Evolutionary conservation across 192 early-diverging fungal genomes (phyloP).

Genomic region (Gigaspora rosea): DNA sequence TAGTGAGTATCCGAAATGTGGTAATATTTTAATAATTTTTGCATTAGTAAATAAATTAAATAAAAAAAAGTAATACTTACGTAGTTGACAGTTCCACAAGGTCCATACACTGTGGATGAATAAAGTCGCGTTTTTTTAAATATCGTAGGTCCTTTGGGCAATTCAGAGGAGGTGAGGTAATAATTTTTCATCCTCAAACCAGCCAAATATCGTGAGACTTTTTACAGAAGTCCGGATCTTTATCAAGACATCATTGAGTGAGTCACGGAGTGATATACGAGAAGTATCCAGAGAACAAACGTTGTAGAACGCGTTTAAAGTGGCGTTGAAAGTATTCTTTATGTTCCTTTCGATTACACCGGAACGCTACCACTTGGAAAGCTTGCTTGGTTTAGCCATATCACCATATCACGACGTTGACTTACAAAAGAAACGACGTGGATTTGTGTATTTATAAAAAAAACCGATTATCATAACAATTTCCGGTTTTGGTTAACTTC

Average conservation of each 20-base stretch:
- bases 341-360: constrained; percentile 15
- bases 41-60: too few species aligned
- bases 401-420: too few species aligned
- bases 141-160: not conserved
- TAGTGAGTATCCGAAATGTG: too few species aligned
- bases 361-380: constrained; percentile 8
- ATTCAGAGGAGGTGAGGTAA: constrained; percentile 5
- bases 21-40: too few species aligned
- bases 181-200: constrained; percentile 18
- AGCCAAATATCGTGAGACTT: constrained; percentile 21
- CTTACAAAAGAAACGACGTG: too few species aligned
- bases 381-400: not conserved
- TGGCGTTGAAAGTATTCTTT: not conserved
- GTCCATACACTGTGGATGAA: constrained; percentile 19
- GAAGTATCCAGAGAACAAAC: constrained; percentile 10
- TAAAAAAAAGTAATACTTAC: too few species aligned
- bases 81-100: not conserved
- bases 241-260: constrained; percentile 20
- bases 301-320: constrained; percentile 5
- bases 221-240: not conserved
- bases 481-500: too few species aligned
- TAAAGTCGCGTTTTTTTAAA: constrained; percentile 15
- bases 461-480: too few species aligned
- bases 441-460: too few species aligned
- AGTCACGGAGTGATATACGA: constrained; percentile 2